Evolutionary conservation across 805 yeast genomes (phyloP).

Genomic region (Myxozyma sirexii): DNA sequence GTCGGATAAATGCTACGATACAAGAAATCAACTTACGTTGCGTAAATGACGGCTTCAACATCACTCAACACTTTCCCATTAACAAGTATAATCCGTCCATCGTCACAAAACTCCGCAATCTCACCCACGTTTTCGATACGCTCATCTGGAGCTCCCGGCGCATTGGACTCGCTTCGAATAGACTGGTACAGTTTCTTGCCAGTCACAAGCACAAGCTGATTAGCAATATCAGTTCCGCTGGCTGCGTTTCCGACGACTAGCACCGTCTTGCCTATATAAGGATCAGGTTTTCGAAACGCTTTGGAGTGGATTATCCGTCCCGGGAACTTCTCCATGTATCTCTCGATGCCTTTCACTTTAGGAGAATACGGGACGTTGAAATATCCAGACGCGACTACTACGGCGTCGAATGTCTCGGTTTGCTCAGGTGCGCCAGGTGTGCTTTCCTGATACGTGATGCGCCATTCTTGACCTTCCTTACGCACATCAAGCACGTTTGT

Average conservation of each 20-base stretch:
- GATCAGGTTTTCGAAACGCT: conserved; percentile 52
- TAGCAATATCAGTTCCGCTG: conserved; percentile 73
- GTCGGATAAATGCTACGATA: not conserved
- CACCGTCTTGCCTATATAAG: conserved; percentile 51
- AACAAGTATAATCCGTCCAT: conserved; percentile 49
- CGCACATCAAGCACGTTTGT: conserved; percentile 53
- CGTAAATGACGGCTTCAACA: conserved; percentile 64
- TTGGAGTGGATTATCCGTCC: conserved; percentile 60
- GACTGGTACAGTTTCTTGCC: conserved; percentile 52
- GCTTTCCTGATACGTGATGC: conserved; percentile 41
- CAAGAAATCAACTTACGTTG: conserved; percentile 48
- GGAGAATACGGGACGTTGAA: conserved; percentile 67
- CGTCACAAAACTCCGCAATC: conserved; percentile 46
- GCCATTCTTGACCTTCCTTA: conserved; percentile 48
- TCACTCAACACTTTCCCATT: conserved; percentile 52
- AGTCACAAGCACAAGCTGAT: conserved; percentile 55
- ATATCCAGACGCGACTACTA: conserved; percentile 66
- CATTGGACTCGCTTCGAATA: conserved; percentile 47
- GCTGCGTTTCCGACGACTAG: conserved; percentile 77
- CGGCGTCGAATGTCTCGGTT: conserved; percentile 54
- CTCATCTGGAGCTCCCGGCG: conserved; percentile 35
- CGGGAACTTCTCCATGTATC: conserved; percentile 51
- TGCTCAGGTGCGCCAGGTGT: not conserved
- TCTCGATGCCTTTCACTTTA: conserved; percentile 53
- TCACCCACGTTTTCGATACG: conserved; percentile 51